phyloP scores from a whole-genome alignment of 106 monocot genomes.

The Agapanthus africanus region DNA sequence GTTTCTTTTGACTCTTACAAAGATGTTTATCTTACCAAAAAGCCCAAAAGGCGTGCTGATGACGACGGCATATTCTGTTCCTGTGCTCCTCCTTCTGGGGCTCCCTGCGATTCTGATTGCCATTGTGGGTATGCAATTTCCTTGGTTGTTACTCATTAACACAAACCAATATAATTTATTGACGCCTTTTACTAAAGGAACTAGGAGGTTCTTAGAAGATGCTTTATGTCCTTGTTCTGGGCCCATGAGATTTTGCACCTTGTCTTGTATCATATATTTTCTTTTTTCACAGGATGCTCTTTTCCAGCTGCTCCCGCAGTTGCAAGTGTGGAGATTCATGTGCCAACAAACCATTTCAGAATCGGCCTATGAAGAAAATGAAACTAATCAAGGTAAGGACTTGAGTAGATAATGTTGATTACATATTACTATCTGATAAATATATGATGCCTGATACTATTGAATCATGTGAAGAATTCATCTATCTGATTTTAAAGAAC shows the following conservation, averaged over 20 bases:
- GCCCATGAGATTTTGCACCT: conserved; percentile 2
- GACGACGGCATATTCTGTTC: conserved; percentile 98
- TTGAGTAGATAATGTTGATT: background rate
- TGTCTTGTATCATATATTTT: background rate
- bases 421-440: background rate
- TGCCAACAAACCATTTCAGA: conserved; percentile 84
- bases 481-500: background rate
- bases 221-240: background rate
- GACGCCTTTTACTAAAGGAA: background rate
- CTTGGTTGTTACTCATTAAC: background rate
- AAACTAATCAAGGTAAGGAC: conserved; percentile 62
- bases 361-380: conserved; percentile 71
- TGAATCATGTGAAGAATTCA: background rate
- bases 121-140: conserved; percentile 69
- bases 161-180: background rate
- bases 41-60: conserved; percentile 44
- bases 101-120: conserved; percentile 73
- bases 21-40: conserved; percentile 86
- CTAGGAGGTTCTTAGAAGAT: background rate
- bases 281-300: conserved; percentile 59
- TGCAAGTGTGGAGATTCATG: conserved; percentile 77
- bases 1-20: conserved; percentile 17
- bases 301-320: conserved; percentile 72
- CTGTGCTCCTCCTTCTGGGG: conserved; percentile 50
- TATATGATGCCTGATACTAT: background rate